phyloP scores from a whole-genome alignment of 306 rosid genomes.

The Mimosa pudica region DNA sequence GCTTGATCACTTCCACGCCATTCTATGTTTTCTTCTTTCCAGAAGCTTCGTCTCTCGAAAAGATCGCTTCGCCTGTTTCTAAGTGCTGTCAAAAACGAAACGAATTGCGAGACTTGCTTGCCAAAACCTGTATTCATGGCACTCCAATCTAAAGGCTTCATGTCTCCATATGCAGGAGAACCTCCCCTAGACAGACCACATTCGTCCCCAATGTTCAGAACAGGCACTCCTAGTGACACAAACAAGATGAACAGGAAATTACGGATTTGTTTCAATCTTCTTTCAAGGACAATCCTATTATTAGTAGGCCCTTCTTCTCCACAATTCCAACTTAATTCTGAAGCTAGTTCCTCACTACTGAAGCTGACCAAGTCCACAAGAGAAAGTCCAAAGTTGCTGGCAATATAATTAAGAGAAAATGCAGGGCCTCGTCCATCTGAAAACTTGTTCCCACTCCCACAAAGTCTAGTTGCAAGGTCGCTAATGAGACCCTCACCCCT shows the following conservation, averaged over 20 bases:
- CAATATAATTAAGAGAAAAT: conserved; percentile 69
- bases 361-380: conserved; percentile 92
- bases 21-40: conserved; percentile 72
- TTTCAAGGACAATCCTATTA: conserved; percentile 60
- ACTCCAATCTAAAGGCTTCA: conserved; percentile 69
- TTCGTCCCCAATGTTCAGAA: conserved; percentile 96
- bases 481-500: conserved; percentile 74
- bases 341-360: conserved; percentile 48
- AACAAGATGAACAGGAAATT: conserved; percentile 71
- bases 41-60: conserved; percentile 64
- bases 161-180: conserved; percentile 51
- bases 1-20: conserved; percentile 69
- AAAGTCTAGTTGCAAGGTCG: conserved; percentile 85
- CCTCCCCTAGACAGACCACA: conserved; percentile 82
- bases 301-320: conserved; percentile 94
- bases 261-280: conserved; percentile 78
- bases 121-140: conserved; percentile 64
- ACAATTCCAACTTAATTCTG: conserved; percentile 86
- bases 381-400: conserved; percentile 71
- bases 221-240: conserved; percentile 88
- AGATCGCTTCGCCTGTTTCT: conserved; percentile 65
- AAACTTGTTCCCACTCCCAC: conserved; percentile 86
- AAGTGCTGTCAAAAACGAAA: conserved; percentile 66
- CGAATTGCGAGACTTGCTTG: conserved; percentile 63
- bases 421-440: conserved; percentile 84